These are phyloP conservation scores for Penicillium hordei DNA, from an alignment of 2,329 filamentous ascomycete genomes.

Conservation along the genomic window DNA sequence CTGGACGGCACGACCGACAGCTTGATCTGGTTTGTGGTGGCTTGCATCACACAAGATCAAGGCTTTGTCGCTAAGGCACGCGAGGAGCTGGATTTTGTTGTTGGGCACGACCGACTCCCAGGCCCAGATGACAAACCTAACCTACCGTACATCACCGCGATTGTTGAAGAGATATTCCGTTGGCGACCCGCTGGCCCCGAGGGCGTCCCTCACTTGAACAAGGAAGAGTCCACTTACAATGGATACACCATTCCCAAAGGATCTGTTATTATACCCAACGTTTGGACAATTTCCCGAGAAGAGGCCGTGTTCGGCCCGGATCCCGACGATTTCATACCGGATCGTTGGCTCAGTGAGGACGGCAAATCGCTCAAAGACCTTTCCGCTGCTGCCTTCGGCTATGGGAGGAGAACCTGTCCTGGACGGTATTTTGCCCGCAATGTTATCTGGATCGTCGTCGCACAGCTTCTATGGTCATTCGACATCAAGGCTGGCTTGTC, in stretches of 20 bases:
- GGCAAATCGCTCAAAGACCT: not conserved
- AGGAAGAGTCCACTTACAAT: conserved; percentile 31
- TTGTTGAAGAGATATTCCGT: conserved; percentile 32
- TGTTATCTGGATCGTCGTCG: not conserved
- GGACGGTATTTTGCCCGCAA: not conserved
- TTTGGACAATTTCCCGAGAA: conserved; percentile 7
- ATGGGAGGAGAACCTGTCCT: not conserved
- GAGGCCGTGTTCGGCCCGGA: not conserved
- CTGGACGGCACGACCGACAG: not conserved
- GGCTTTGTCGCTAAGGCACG: conserved; percentile 13
- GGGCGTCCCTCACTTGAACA: conserved; percentile 28
- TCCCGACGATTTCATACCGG: not conserved
- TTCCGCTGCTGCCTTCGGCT: not conserved
- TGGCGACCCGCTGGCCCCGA: conserved; percentile 26
- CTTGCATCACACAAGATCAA: not conserved
- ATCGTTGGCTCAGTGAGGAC: not conserved
- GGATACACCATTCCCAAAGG: conserved; percentile 36
- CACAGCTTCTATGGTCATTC: not conserved
- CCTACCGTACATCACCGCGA: conserved; percentile 31
- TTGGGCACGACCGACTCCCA: conserved; percentile 32
- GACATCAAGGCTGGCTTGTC: not conserved
- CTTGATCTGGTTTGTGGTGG: not conserved
- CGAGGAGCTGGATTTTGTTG: conserved; percentile 20
- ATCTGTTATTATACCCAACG: conserved; percentile 29
- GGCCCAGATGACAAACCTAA: conserved; percentile 23